Base-by-base conservation (phyloP, 768 basidiomycete genomes). In the Kwoniella sp. region DNA sequence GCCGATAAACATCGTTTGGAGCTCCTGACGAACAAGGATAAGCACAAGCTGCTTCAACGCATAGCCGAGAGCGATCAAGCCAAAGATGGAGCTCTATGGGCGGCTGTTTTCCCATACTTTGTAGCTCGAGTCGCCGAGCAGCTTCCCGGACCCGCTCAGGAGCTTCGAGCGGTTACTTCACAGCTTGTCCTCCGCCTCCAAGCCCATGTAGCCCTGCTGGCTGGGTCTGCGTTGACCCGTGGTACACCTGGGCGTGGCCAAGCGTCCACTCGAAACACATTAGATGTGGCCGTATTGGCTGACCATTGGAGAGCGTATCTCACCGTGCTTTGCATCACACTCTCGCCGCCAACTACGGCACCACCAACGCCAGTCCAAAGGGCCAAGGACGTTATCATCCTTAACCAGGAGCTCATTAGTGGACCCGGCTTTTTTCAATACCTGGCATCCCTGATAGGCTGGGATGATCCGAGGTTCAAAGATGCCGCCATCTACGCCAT, bases 401-500 rank as follows among this genome's bases (percentile, higher is more conserved):
- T 87, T 46, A 87, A 88, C 56, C 82, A 87, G 36, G 89, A 90
- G 60, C 81, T 87, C 42, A 80, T 88, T 63, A 81, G 82, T n/a
- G 87, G 86, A 0, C 85, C 88, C 3, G 88, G 84, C 22, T 74
- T 93, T 20, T 90, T 93, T 75, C 80, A 86, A 60, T 87, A 88
- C 60, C 77, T 92, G 47, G 86, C 88, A 0, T 87, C 88, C 5
- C 89, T 90, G 69, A 79, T 96, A 47, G 87, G 88, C 57, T 87
- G 87, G 5, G 90, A 93, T 62, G 84, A 87, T 64, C 82, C 82
- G 1, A 77, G 81, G 9, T 91, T 92, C 72, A 83, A 89, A 46
- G 87, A 91, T 68, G 83, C 86, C 0, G 88, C 88, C 11, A 88
- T 92, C 9, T 77, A 88, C 31, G 88, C 89, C 52, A 86, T 96